A percentile compares a stretch with the other conserved stretches of the same genome.
These are phyloP conservation scores for Poa annua DNA, from an alignment of 176 grass and related monocot species.

Conservation along the genomic window DNA sequence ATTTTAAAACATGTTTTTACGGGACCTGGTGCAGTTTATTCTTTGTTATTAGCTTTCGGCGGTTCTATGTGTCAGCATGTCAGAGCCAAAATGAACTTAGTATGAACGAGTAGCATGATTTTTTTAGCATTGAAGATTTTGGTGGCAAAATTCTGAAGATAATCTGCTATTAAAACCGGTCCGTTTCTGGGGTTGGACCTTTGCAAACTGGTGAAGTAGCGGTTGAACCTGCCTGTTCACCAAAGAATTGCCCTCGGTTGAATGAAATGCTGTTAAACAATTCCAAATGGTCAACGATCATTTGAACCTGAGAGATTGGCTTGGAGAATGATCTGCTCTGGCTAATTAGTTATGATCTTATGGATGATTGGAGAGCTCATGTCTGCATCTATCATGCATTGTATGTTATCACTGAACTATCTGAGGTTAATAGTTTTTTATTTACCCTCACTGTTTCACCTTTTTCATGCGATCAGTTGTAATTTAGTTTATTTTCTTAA, in stretches of 20 bases:
- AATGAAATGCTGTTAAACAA: neutral
- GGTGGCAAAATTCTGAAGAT: neutral
- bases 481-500: constrained; percentile 28
- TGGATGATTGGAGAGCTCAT: neutral
- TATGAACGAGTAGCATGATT: neutral
- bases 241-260: neutral
- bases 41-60: too few species aligned
- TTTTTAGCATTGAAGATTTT: neutral
- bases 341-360: neutral
- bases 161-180: neutral
- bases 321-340: neutral
- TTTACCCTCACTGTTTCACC: constrained; percentile 10
- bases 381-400: constrained; percentile 8
- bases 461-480: constrained; percentile 25
- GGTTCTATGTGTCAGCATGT: too few species aligned
- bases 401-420: neutral
- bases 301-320: neutral
- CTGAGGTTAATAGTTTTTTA: neutral
- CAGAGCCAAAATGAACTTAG: too few species aligned
- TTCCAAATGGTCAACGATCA: neutral
- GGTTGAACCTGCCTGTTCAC: neutral
- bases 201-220: neutral
- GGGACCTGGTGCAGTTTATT: too few species aligned
- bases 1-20: too few species aligned
- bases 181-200: neutral